Evolutionary conservation across 1,284 basidiomycete genomes (phyloP).

Genomic region (Cryptococcus jaspeensis): DNA sequence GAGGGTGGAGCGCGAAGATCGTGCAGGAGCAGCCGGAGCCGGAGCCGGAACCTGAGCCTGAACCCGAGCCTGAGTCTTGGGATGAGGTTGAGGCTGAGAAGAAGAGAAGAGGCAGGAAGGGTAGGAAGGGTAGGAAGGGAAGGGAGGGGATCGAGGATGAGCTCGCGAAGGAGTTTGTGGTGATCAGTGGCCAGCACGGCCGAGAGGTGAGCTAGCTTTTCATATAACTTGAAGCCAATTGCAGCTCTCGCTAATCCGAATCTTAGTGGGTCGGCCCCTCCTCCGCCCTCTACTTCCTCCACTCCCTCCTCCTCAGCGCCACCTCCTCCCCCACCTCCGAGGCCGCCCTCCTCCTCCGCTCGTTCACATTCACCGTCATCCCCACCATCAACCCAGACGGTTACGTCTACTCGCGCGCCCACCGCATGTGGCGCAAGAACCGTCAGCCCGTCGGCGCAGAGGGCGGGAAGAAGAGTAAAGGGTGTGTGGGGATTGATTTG

Average conservation of each 20-base stretch:
- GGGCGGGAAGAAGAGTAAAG: conserved; percentile 23
- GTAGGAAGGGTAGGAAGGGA: conserved; percentile 4
- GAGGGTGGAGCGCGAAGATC: conserved; percentile 36
- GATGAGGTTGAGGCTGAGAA: conserved; percentile 10
- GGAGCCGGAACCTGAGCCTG: conserved; percentile 1
- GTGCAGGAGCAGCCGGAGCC: conserved; percentile 9
- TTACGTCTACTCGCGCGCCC: conserved; percentile 65
- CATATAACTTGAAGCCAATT: background rate
- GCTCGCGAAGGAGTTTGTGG: conserved; percentile 57
- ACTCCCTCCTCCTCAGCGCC: conserved; percentile 61
- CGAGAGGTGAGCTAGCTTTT: conserved; percentile 60
- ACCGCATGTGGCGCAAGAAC: conserved; percentile 80
- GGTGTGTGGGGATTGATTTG: conserved; percentile 69
- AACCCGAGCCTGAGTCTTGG: background rate
- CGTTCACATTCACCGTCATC: conserved; percentile 71
- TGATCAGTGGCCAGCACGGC: conserved; percentile 74
- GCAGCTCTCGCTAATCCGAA: background rate
- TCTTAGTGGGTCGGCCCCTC: conserved; percentile 75
- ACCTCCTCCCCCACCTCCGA: conserved; percentile 46
- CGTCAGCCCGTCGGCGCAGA: conserved; percentile 56
- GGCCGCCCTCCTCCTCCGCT: conserved; percentile 56
- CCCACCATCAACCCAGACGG: conserved; percentile 82
- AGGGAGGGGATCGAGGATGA: conserved; percentile 16
- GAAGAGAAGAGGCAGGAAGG: conserved; percentile 9
- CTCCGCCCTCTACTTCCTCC: conserved; percentile 69